Evolutionary conservation across 768 basidiomycete genomes (phyloP), one percentile per base, ranked within the genome.

Genomic region (Hydnomerulius pinastri): DNA sequence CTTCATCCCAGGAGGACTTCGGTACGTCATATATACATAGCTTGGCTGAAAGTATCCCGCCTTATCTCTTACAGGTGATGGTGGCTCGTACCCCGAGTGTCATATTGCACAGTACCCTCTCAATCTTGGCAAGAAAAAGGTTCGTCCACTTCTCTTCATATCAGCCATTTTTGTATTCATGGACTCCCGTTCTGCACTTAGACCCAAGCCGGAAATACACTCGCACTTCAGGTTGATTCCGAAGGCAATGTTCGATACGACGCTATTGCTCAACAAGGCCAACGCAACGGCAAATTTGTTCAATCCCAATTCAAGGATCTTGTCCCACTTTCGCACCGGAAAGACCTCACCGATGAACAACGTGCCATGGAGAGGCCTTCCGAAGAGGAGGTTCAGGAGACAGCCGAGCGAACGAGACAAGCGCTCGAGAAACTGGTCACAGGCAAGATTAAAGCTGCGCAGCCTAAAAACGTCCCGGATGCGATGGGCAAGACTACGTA

Each of bases 271-370:
- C 87, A 87, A 53, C 94, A 98, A 70, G 97, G 97, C 33, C 91
- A 97, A 62, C 85, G 92, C 18, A 77, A 80, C 1, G 92, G 88
- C 58, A 91, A 91, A 67, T 72, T 84, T 46, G 80, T 98, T 10
- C 96, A 98, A 65, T 93, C 94, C 0, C 92, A 95, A 60, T 98
- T 97, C 77, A 98, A 97, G 66, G 97, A 98, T 66, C 86, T 99
- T 23, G 93, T 99, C 0, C 97, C 97, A 1, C 79, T 99, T 1
- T 75, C 81, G 0, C 85, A 97, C 63, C 83, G 97, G 27, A 92
- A 89, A 65, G 97, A 99, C 63, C 72, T 98, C 17, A 79, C 81
- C 15, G 90, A 94, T 18, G 73, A 77, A 0, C 83, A 82, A 29
- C 80, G 86, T 25, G 61, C 59, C 12, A 88, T 99, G 89, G 96